Evolutionary conservation across 805 yeast genomes (phyloP), one percentile per base, ranked within the genome.

Genomic region (Kluyveromyces dobzhanskii): DNA sequence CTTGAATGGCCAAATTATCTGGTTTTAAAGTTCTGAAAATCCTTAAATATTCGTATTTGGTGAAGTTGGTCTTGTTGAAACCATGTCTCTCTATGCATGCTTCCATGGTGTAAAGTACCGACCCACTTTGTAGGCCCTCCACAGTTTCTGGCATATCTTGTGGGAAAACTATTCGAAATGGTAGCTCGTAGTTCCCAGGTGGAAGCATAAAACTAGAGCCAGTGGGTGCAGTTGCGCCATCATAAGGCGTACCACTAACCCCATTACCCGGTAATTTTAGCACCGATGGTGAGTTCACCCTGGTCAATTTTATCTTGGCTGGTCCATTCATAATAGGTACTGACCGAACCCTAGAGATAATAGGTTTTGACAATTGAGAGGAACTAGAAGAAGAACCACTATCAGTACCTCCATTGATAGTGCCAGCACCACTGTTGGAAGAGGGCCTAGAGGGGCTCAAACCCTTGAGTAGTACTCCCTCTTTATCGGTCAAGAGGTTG

Each of bases 141-240:
- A 88, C 75, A 0, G 95, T 81, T 52, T 88, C 97, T 1, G 90
- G 85, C 42, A 82, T 70, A 42, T 76, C 73, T 4, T 94, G 94
- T 0, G 95, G 95, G 9, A 90, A 54, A n/a, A 81, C 66, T 1
- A 86, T 71, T 35, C 78, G 77, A 57, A 90, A 88, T 0, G 97
- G 97, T 41, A 88, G 69, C 53, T 83, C 92, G 56, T 88, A 86
- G 59, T 82, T 82, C 0, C 97, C 97, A 35, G 67, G 73, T 1
- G 68, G 72, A 35, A 81, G 61, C 10, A 65, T 59, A 45, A 69
- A 73, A 30, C 48, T 43, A 2, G 55, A 48, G 2, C 58, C 57
- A 16, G 35, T 44, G 1, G 50, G 51, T 1, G 50, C 44, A 1
- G 40, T 38, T 3, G 51, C 21, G 24, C 56, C 52, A 23, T 44